Evolutionary conservation across 1,284 basidiomycete genomes (phyloP).

Genomic region (Ceratobasidium theobromae): DNA sequence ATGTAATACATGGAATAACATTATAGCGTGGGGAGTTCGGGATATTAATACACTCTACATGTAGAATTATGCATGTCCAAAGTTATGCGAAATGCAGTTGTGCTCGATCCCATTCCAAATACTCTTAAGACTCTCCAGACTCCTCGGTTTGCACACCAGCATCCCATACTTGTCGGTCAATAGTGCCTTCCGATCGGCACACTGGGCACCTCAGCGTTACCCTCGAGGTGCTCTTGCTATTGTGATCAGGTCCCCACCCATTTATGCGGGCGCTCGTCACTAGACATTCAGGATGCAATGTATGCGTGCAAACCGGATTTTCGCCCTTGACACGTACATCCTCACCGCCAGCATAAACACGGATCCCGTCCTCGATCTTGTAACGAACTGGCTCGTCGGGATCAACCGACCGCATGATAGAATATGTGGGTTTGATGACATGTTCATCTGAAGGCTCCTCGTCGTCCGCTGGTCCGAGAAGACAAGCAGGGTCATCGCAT

Average conservation of each 20-base stretch:
- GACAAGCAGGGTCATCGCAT: slow-evolving; percentile 25
- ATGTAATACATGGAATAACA: too few relatives aligned
- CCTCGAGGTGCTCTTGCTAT: not conserved
- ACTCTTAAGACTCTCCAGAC: too few relatives aligned
- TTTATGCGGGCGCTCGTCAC: slow-evolving; percentile 20
- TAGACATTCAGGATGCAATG: slow-evolving; percentile 18
- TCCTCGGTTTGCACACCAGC: slow-evolving; percentile 5
- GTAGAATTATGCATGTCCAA: too few relatives aligned
- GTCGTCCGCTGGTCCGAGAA: slow-evolving; percentile 21
- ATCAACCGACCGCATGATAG: slow-evolving; percentile 11
- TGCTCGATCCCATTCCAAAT: too few relatives aligned
- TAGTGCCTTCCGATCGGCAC: slow-evolving; percentile 8
- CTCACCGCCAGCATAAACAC: slow-evolving; percentile 22
- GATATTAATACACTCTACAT: too few relatives aligned
- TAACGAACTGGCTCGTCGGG: not conserved
- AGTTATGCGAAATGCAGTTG: too few relatives aligned
- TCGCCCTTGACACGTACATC: slow-evolving; percentile 26
- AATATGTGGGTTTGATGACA: not conserved
- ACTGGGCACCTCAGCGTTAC: slow-evolving; percentile 24
- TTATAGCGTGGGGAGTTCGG: too few relatives aligned
- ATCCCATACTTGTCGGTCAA: slow-evolving; percentile 23
- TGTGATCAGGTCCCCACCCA: slow-evolving; percentile 3
- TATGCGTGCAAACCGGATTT: slow-evolving; percentile 22
- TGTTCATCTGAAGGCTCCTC: slow-evolving; percentile 12
- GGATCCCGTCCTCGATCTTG: slow-evolving; percentile 16